phyloP scores from a whole-genome alignment of 139 green algal genomes.

The Desmodesmus armatus region DNA sequence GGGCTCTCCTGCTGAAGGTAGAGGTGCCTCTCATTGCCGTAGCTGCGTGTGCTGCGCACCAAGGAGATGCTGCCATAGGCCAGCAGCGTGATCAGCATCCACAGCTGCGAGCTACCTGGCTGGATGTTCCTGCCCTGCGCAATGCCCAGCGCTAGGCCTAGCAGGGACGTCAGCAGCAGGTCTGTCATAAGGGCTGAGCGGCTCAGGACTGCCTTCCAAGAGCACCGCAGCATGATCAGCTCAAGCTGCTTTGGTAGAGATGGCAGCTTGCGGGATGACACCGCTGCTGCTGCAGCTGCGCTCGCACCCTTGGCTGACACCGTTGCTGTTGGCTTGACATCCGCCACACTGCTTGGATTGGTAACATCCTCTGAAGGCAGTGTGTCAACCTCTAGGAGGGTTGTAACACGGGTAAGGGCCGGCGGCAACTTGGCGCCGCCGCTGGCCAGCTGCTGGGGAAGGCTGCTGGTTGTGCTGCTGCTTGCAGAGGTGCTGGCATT shows the following conservation, averaged over 20 bases:
- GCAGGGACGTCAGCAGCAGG: conserved; percentile 14
- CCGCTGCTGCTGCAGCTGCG: background rate
- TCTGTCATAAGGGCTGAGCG: conserved; percentile 25
- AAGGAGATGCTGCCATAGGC: conserved; percentile 20
- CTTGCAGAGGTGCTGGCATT: too few species aligned
- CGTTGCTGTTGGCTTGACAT: background rate
- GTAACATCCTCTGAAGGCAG: background rate
- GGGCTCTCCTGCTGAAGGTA: conserved; percentile 37
- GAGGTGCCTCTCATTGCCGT: conserved; percentile 7
- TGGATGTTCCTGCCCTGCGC: background rate
- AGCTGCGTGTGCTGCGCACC: background rate
- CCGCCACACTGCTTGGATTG: background rate
- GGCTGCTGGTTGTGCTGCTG: too few species aligned
- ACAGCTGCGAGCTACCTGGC: background rate
- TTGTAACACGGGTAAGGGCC: too few species aligned
- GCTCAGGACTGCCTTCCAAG: conserved; percentile 6
- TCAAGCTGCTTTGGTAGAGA: background rate
- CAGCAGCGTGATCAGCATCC: conserved; percentile 33
- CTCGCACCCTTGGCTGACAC: background rate
- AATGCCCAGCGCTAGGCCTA: background rate
- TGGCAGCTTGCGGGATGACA: background rate
- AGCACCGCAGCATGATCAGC: background rate
- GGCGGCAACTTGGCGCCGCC: too few species aligned
- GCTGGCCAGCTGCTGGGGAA: too few species aligned
- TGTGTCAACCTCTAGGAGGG: background rate